phyloP scores from a whole-genome alignment of 2,329 filamentous ascomycete species.

The Shiraia bambusicola region DNA sequence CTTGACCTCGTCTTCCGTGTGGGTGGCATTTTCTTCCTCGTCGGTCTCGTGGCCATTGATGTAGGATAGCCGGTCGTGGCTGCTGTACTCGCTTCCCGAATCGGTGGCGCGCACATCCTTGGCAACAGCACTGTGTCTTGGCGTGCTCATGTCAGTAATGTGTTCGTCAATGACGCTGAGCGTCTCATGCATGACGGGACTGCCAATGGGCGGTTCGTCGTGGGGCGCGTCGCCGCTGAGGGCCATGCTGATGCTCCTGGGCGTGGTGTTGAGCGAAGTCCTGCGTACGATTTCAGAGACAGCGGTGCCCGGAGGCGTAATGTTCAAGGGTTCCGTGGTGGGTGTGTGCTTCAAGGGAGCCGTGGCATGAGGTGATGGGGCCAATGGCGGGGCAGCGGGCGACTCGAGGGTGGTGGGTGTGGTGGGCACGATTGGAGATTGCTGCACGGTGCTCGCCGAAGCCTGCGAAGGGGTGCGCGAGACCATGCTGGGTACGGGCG shows the following conservation, averaged over 20 bases:
- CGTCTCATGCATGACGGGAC: constrained; percentile 88
- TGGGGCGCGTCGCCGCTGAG: constrained; percentile 40
- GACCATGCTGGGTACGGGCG: constrained; percentile 30
- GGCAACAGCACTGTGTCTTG: constrained; percentile 54
- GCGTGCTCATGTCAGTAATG: constrained; percentile 79
- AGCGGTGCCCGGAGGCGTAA: constrained; percentile 17
- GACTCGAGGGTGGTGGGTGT: constrained; percentile 21
- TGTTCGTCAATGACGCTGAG: constrained; percentile 96
- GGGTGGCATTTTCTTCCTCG: constrained; percentile 77
- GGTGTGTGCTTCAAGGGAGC: constrained; percentile 19
- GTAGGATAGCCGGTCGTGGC: constrained; percentile 78
- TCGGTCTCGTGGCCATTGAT: constrained; percentile 94
- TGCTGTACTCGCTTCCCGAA: constrained; percentile 89
- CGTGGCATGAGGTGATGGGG: constrained; percentile 6
- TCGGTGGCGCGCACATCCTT: constrained; percentile 64
- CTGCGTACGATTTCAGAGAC: constrained; percentile 18
- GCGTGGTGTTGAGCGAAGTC: constrained; percentile 24
- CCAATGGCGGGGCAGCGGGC: constrained; percentile 15
- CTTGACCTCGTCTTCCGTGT: constrained; percentile 73
- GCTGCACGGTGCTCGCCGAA: constrained; percentile 14
- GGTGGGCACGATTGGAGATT: constrained; percentile 8
- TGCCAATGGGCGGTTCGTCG: constrained; percentile 54
- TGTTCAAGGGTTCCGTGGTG: constrained; percentile 35
- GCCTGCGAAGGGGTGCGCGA: constrained; percentile 34
- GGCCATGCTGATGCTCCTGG: constrained; percentile 41